Evolutionary conservation across 1,139 yeast genomes (phyloP).

Genomic region (Debaryomyces sp.): DNA sequence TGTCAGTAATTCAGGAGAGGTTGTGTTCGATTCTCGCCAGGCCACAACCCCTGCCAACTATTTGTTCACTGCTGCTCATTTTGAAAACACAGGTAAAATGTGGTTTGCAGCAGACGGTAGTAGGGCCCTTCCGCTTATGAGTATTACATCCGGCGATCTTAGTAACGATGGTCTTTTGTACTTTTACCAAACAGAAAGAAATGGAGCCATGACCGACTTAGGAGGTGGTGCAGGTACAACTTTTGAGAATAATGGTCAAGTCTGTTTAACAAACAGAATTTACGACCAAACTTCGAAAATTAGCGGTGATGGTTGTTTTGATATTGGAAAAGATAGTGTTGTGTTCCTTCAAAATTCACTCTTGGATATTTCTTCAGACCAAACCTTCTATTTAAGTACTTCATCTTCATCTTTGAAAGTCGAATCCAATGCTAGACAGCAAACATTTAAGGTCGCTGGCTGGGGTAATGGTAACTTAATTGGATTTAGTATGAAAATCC

Average conservation of each 20-base stretch:
- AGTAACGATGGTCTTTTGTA: constrained; percentile 29
- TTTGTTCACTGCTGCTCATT: constrained; percentile 21
- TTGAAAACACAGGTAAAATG: constrained; percentile 31
- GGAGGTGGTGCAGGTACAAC: constrained; percentile 13
- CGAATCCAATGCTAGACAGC: constrained; percentile 19
- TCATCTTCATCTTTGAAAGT: constrained; percentile 23
- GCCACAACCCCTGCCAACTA: constrained; percentile 13
- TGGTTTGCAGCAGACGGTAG: constrained; percentile 29
- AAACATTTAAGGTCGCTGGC: constrained; percentile 31
- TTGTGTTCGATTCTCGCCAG: constrained; percentile 24
- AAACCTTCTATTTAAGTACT: constrained; percentile 7
- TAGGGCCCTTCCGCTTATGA: constrained; percentile 20
- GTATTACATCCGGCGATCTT: constrained; percentile 26
- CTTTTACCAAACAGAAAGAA: constrained; percentile 23
- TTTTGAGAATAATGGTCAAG: constrained; percentile 33
- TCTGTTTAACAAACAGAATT: constrained; percentile 26
- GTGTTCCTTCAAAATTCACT: constrained; percentile 9
- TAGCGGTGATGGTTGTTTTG: constrained; percentile 25
- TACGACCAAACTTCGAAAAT: constrained; percentile 23
- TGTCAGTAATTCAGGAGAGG: constrained; percentile 24
- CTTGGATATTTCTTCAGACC: constrained; percentile 10
- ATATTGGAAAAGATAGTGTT: constrained; percentile 25
- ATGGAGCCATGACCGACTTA: background rate
- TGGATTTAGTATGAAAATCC: constrained; percentile 23
- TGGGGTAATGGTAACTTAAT: constrained; percentile 34